Percentiles rank a stretch among this genome's conserved stretches.
These are phyloP conservation scores for Podospora fimiseda DNA, from an alignment of 495 filamentous ascomycete genomes.

Conservation along the genomic window DNA sequence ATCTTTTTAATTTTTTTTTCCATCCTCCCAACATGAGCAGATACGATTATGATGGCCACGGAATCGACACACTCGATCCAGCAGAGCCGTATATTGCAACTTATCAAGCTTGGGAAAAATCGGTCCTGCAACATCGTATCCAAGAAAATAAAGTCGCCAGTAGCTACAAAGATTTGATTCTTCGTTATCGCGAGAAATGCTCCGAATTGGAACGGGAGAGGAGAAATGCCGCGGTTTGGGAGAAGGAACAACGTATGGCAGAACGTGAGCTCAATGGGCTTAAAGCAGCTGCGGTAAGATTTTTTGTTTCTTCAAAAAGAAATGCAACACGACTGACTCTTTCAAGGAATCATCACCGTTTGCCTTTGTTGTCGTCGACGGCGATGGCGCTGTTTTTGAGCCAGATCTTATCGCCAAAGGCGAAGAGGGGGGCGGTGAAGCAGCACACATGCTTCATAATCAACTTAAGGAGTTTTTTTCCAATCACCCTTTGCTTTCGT, in stretches of 20 bases:
- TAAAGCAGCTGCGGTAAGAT: constrained; percentile 13
- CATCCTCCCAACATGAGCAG: constrained; percentile 2
- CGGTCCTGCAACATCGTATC: neutral
- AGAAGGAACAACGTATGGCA: constrained; percentile 16
- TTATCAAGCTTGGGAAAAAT: constrained; percentile 1
- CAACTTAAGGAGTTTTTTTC: constrained; percentile 18
- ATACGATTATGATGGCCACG: constrained; percentile 2
- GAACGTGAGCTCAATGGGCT: constrained; percentile 20
- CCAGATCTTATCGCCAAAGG: constrained; percentile 25
- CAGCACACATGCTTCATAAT: constrained; percentile 23
- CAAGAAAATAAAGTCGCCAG: constrained; percentile 6
- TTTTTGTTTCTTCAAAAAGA: neutral
- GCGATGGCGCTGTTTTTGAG: constrained; percentile 28
- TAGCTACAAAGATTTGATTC: constrained; percentile 12
- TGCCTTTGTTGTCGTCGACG: constrained; percentile 28
- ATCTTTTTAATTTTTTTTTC: neutral
- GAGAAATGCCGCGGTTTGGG: constrained; percentile 21
- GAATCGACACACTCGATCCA: constrained; percentile 3
- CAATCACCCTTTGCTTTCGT: constrained; percentile 2
- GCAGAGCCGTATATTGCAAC: constrained; percentile 8
- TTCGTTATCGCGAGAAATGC: constrained; percentile 14
- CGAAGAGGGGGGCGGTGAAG: constrained; percentile 25
- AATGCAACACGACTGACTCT: too few species aligned
- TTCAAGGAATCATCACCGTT: constrained; percentile 25
- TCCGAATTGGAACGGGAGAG: constrained; percentile 20